Base-by-base conservation (phyloP, 257 asterid genomes). In the Oldenlandia corymbosa region DNA sequence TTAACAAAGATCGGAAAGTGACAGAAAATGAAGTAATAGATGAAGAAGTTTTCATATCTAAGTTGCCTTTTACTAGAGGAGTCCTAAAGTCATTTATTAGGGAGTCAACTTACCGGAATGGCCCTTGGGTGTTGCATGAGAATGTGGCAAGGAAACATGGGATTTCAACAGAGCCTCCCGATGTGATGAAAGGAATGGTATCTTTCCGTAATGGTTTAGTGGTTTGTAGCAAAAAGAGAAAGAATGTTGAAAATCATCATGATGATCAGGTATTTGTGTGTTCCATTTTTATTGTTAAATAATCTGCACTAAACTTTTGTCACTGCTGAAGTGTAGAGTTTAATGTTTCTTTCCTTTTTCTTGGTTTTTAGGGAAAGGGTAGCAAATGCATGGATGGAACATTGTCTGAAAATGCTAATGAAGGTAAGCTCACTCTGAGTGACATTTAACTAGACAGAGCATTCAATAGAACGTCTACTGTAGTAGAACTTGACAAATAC, bases 121-220 rank as follows among this genome's bases (percentile, higher is more conserved):
- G 75, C 63, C 99, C 99, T 42, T 93, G 99, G 99, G 91, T 90
- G 65, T 76, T 93, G 77, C 95, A 93, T 68, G 95, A 87, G 63
- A 73, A 79, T 74, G 66, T 90, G 79, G 92, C 97, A 42, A 80
- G 66, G 83, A 76, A 75, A 79, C 85, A 93, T 63, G 94, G 84
- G 37, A 87, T 93, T 71, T 76, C 96, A 73, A 77, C 83, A 32
- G 58, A 62, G 54, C 86, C 87, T 60, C 97, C 99, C 31, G 80
- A 61, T 61, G 87, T 75, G 50, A 77, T 93, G 48, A 84, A 81
- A 65, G 67, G 64, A 53, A 72, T 62, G 61, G 54, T 76, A 69
- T 79, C 79, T 52, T 47, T 86, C 58, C 85, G 79, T 73, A 75
- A 93, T 75, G 99, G 99, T 65, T 63, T 78, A 58, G 78, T 93